Base-by-base conservation (phyloP, 2,329 filamentous ascomycete species). In the Sporothrix pseudoabietina region DNA sequence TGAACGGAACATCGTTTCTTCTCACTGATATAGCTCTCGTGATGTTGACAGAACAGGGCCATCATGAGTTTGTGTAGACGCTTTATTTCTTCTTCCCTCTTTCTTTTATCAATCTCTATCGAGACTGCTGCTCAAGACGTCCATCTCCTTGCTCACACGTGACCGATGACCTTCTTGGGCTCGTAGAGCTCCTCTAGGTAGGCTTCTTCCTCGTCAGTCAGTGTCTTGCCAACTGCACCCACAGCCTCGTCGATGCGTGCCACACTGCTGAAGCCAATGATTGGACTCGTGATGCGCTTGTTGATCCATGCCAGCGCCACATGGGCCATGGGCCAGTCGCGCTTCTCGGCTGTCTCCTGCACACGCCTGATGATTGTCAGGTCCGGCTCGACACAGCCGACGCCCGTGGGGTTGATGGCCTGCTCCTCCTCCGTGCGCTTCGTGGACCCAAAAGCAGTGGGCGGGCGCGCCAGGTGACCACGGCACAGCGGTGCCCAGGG, bases 151-250 rank as follows among this genome's bases (percentile, higher is more conserved):
- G 73, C 44, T 49, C 26, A 79, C 3, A 71, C 69, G 75, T 81
- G 82, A 0, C 85, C 84, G 10, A 78, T 63, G 26, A 87, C 81
- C 22, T 80, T 76, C 83, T 88, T 87, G 1, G 87, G 86, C 76
- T 85, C 75, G 79, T 91, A 92, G n/a, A 86, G 82, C 78, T 89
- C 89, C 80, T 91, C 89, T 4, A 91, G 80, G 77, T 88, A 90
- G 71, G 84, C 83, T 75, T 87, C 84, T 77, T 92, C 89, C 75
- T 91, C 88, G 0, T 85, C 83, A 0, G 83, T 87, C 74, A 92
- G 79, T 59, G 83, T 82, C 57, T 86, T 84, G 2, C 81, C 82
- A 3, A 82, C 76, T 0, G 82, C 81, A 1, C 82, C 81, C n/a
- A 90, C 82, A 0, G 88, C 87, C 81, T 91, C 88, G 54, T 90